Conservation (phyloP, 108 stramenopile species). For the Pseudonitzschia pungens region DNA sequence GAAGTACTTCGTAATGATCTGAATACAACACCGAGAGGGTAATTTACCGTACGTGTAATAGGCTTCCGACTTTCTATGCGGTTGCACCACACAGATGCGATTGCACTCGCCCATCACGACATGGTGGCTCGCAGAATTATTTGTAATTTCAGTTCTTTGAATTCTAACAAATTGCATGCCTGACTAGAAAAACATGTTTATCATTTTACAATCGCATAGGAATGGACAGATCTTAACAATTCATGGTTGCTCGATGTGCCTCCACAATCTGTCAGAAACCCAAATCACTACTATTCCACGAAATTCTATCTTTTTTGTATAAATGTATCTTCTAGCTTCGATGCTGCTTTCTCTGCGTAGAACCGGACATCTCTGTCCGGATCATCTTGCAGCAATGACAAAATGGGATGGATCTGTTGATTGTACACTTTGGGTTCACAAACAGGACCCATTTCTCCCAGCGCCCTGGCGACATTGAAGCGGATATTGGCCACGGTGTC, state of each 20-base stretch:
- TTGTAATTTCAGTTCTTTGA: no score
- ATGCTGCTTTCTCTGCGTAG: slow-evolving; percentile 64
- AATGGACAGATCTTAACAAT: background rate
- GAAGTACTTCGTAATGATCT: no score
- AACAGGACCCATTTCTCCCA: slow-evolving; percentile 65
- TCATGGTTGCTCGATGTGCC: background rate
- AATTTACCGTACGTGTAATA: no score
- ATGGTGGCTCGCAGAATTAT: no score
- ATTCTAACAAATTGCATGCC: no score
- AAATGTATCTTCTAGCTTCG: slow-evolving; percentile 33
- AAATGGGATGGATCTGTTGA: slow-evolving; percentile 72
- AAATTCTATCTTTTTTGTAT: slow-evolving; percentile 8
- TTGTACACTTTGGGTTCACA: slow-evolving; percentile 63
- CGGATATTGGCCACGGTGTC: slow-evolving; percentile 96
- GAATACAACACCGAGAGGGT: no score
- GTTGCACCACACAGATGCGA: no score
- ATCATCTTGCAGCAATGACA: slow-evolving; percentile 81
- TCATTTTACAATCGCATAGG: no score
- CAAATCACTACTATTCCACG: background rate
- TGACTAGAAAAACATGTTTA: no score
- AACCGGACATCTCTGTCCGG: slow-evolving; percentile 91
- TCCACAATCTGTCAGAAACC: background rate
- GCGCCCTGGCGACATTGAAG: slow-evolving; percentile 93
- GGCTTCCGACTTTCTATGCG: no score
- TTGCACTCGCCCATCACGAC: no score